Conservation (phyloP, 306 rosid species). For the Trichosanthes truncata region DNA sequence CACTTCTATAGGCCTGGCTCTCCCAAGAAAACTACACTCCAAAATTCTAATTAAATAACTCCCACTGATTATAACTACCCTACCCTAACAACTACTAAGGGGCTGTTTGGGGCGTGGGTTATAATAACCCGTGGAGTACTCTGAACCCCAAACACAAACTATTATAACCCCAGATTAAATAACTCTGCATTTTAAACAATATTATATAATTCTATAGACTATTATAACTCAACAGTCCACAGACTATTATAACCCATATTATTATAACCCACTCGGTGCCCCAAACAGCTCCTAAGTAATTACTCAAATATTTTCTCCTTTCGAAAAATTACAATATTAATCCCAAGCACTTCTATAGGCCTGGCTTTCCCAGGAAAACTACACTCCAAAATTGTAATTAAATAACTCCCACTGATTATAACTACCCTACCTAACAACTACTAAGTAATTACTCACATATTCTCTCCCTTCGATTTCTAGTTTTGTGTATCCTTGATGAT, state of each 20-base stretch:
- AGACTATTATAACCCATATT: too few relatives aligned
- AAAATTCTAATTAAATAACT: background rate
- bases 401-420: background rate
- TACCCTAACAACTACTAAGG: background rate
- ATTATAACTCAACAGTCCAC: too few relatives aligned
- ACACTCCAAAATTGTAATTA: background rate
- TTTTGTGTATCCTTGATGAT: background rate
- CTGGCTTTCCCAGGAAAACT: background rate
- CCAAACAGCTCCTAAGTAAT: too few relatives aligned
- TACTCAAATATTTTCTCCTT: too few relatives aligned
- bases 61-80: background rate
- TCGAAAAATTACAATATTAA: background rate
- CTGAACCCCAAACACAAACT: too few relatives aligned
- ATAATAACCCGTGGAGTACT: too few relatives aligned
- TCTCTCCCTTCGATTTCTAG: background rate
- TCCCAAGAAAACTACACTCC: background rate
- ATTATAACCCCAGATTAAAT: too few relatives aligned
- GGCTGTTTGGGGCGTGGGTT: too few relatives aligned
- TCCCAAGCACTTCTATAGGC: background rate
- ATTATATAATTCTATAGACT: too few relatives aligned
- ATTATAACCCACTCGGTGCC: too few relatives aligned
- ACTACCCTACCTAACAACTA: background rate
- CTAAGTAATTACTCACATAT: background rate
- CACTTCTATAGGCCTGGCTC: background rate
- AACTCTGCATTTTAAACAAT: too few relatives aligned